Evolutionary conservation across 768 basidiomycete genomes (phyloP).

Genomic region (Termitomyces titanicus): DNA sequence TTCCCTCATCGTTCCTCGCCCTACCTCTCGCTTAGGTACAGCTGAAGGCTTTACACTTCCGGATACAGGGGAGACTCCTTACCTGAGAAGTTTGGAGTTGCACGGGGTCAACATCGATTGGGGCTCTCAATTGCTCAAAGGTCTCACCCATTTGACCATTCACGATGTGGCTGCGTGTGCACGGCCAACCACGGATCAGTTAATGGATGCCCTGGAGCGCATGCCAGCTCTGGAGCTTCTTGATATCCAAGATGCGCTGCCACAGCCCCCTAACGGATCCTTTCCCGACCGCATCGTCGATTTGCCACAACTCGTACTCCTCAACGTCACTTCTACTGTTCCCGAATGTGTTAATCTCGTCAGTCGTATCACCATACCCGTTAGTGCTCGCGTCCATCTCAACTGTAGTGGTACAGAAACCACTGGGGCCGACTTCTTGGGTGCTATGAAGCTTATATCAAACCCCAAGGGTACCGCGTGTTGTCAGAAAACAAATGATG

Average conservation of each 20-base stretch:
- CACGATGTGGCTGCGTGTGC: conserved; percentile 20
- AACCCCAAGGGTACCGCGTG: conserved; percentile 4
- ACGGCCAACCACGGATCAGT: conserved; percentile 26
- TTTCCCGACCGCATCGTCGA: conserved; percentile 13
- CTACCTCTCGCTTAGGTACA: conserved; percentile 15
- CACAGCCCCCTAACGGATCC: conserved; percentile 17
- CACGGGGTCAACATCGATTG: conserved; percentile 30
- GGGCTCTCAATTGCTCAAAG: conserved; percentile 29
- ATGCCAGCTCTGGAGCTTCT: conserved; percentile 31
- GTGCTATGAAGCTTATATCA: conserved; percentile 15
- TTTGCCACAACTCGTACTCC: conserved; percentile 19
- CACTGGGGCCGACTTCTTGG: conserved; percentile 16
- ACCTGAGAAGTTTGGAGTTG: conserved; percentile 33
- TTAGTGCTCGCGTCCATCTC: conserved; percentile 14
- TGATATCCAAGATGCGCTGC: conserved; percentile 33
- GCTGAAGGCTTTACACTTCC: conserved; percentile 21
- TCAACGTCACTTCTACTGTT: conserved; percentile 17
- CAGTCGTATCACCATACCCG: conserved; percentile 19
- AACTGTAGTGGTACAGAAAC: conserved; percentile 15
- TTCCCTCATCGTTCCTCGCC: conserved; percentile 17
- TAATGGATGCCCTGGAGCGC: conserved; percentile 28
- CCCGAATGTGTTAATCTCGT: conserved; percentile 23
- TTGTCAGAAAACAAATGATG: conserved; percentile 7
- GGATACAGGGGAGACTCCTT: conserved; percentile 24
- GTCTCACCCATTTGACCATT: conserved; percentile 35